phyloP scores from a whole-genome alignment of 805 yeast species.

The Peterozyma xylosa region DNA sequence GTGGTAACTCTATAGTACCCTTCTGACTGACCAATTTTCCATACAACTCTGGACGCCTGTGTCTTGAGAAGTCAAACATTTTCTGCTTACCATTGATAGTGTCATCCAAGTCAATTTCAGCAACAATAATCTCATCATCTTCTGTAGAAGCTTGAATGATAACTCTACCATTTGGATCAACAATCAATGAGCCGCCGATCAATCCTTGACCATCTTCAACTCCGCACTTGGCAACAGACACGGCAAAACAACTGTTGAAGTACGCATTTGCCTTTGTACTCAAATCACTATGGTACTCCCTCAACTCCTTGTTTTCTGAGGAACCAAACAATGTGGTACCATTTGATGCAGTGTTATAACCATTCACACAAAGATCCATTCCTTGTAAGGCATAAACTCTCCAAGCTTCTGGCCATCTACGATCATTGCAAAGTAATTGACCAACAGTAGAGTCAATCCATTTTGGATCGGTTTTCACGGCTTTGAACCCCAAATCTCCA shows the following conservation, averaged over 20 bases:
- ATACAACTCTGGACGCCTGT: conserved; percentile 28
- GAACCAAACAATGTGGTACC: conserved; percentile 25
- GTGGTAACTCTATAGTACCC: conserved; percentile 12
- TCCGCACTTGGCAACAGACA: conserved; percentile 28
- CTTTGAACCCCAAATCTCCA: conserved; percentile 29
- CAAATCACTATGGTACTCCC: conserved; percentile 25
- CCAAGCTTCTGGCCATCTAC: conserved; percentile 37
- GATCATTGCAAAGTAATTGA: conserved; percentile 30
- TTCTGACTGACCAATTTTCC: conserved; percentile 19
- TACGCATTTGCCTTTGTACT: conserved; percentile 26
- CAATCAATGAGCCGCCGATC: conserved; percentile 27
- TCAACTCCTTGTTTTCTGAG: conserved; percentile 21
- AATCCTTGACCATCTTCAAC: conserved; percentile 27
- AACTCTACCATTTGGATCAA: conserved; percentile 27
- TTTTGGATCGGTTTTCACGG: conserved; percentile 21
- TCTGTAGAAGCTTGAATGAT: conserved; percentile 25
- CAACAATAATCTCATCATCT: conserved; percentile 22
- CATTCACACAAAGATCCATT: conserved; percentile 28
- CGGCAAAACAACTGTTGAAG: conserved; percentile 25
- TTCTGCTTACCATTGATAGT: conserved; percentile 25
- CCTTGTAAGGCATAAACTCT: conserved; percentile 30
- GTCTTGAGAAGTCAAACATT: conserved; percentile 29
- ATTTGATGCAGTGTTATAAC: conserved; percentile 28
- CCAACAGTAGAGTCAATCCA: conserved; percentile 29
- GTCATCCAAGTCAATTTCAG: conserved; percentile 28